Percentiles rank a stretch among this genome's conserved stretches.
phyloP scores from a whole-genome alignment of 2,329 filamentous ascomycete genomes.

The Aspergillus carbonarius region DNA sequence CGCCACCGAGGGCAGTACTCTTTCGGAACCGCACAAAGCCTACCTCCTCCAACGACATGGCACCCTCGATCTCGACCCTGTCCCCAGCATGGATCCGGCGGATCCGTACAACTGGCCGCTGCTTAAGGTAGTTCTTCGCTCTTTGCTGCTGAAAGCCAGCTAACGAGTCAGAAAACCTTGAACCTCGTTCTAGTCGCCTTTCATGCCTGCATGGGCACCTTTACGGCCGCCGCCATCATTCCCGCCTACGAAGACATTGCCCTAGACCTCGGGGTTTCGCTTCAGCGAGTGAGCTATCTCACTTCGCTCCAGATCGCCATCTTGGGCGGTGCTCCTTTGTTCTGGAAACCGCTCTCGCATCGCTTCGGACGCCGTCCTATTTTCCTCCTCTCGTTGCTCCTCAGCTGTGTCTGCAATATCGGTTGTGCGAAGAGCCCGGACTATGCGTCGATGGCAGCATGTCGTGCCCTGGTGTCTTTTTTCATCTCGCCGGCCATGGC shows the following conservation, averaged over 20 bases:
- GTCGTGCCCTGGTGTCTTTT: constrained; percentile 52
- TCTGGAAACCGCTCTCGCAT: constrained; percentile 56
- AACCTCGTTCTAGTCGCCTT: constrained; percentile 55
- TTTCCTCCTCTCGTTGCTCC: constrained; percentile 52
- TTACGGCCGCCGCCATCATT: constrained; percentile 55
- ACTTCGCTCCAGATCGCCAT: constrained; percentile 55
- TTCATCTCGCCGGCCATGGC: constrained; percentile 54
- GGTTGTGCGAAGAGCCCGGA: constrained; percentile 51
- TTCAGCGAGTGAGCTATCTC: constrained; percentile 54
- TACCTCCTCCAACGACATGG: constrained; percentile 6
- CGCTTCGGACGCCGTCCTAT: constrained; percentile 55
- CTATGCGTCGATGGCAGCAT: constrained; percentile 51
- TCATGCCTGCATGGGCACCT: constrained; percentile 57
- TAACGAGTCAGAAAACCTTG: constrained; percentile 19
- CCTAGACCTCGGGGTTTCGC: constrained; percentile 47
- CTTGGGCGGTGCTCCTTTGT: constrained; percentile 52
- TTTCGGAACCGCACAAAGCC: background rate
- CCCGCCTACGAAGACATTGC: constrained; percentile 53
- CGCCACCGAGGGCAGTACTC: background rate
- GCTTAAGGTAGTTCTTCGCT: background rate
- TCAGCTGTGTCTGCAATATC: constrained; percentile 51
- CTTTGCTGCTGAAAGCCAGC: background rate
- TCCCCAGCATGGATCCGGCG: constrained; percentile 13
- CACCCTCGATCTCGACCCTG: constrained; percentile 9
- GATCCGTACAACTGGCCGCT: constrained; percentile 13